Conservation (phyloP, 805 yeast species). For the Grigorovia transvaalensis region DNA sequence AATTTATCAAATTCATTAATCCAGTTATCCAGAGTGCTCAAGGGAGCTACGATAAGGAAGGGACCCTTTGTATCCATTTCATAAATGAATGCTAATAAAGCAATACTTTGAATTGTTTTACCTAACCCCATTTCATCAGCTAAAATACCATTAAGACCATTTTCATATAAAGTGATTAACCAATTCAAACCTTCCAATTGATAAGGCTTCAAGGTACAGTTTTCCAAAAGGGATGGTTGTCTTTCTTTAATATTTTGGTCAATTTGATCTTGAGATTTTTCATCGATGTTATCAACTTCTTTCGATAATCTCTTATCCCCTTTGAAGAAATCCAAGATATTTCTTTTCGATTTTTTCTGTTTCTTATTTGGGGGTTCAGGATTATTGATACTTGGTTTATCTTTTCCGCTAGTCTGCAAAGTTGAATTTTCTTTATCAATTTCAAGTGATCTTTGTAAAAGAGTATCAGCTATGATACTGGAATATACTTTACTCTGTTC, state of each 20-base stretch:
- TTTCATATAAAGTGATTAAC: conserved; percentile 80
- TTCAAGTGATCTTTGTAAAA: conserved; percentile 37
- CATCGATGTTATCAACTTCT: conserved; percentile 5
- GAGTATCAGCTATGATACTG: conserved; percentile 71
- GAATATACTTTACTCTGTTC: conserved; percentile 83
- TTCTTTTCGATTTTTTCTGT: conserved; percentile 2
- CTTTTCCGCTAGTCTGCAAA: conserved; percentile 8
- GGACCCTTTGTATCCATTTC: conserved; percentile 77
- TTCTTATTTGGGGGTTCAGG: conserved; percentile 13
- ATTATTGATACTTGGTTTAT: conserved; percentile 8
- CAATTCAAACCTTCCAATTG: conserved; percentile 88
- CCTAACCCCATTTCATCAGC: conserved; percentile 99
- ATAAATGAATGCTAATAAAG: conserved; percentile 61
- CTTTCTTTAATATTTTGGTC: conserved; percentile 14
- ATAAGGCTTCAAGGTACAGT: conserved; percentile 64
- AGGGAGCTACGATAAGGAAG: conserved; percentile 67
- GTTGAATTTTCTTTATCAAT: conserved; percentile 25
- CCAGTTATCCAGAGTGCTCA: conserved; percentile 87
- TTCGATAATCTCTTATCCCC: conserved; percentile 4
- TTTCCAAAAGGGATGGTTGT: conserved; percentile 48
- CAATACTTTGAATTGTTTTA: conserved; percentile 80
- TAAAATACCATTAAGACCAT: conserved; percentile 87
- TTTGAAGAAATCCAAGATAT: conserved; percentile 19
- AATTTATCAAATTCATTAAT: conserved; percentile 55
- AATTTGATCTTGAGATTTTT: conserved; percentile 1